Conservation (phyloP, 192 early-diverging fungal species). For the Polychytrium aggregatum region DNA sequence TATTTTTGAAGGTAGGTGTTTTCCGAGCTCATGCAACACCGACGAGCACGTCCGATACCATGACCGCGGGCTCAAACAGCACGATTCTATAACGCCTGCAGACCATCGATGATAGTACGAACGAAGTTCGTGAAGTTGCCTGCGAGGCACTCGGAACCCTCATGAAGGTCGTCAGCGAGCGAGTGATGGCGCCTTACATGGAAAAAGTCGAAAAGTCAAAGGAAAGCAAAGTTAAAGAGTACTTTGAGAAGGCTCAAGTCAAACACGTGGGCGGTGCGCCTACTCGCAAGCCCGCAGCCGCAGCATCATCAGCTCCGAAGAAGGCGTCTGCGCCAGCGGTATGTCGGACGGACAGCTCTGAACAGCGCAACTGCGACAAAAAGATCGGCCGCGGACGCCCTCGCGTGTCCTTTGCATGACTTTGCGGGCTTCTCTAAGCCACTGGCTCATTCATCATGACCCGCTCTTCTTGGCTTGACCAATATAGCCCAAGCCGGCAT, state of each 20-base stretch:
- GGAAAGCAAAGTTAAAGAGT: slow-evolving; percentile 77
- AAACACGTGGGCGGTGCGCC: slow-evolving; percentile 6
- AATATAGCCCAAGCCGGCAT: no score
- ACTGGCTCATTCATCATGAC: no score
- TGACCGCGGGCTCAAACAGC: no score
- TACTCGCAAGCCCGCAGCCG: slow-evolving; percentile 7
- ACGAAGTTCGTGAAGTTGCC: slow-evolving; percentile 68
- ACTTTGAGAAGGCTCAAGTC: slow-evolving; percentile 72
- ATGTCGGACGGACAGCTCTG: no score
- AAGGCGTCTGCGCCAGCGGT: slow-evolving; percentile 15
- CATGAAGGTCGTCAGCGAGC: slow-evolving; percentile 77
- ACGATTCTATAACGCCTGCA: no score
- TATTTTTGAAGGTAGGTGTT: slow-evolving; percentile 44
- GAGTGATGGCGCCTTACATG: slow-evolving; percentile 46
- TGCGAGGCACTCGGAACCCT: slow-evolving; percentile 82
- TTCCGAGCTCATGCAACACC: not conserved
- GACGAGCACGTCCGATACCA: no score
- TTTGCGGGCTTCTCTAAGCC: no score
- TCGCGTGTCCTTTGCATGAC: no score
- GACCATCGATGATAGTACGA: slow-evolving; percentile 74
- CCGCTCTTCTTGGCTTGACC: no score
- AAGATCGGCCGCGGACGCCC: no score
- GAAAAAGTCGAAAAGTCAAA: slow-evolving; percentile 85
- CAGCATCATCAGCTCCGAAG: slow-evolving; percentile 13
- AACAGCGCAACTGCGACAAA: no score